A percentile compares a stretch with the other conserved stretches of the same genome.
Conservation (phyloP, 2,329 filamentous ascomycete genomes). For the Geosmithia putterillii region DNA sequence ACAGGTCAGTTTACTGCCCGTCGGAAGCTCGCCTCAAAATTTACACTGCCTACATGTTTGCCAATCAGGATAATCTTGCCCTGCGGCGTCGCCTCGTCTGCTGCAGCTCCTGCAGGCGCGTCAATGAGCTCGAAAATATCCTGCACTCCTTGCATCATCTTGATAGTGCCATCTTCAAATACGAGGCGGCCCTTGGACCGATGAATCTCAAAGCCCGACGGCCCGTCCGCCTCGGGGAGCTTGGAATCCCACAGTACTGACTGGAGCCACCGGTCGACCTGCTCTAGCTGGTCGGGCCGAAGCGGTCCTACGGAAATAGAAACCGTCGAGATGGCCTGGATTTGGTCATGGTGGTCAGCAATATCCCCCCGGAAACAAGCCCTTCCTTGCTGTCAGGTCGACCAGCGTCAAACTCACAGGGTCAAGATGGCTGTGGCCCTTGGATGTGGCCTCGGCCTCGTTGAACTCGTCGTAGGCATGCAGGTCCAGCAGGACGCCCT, state of each 20-base stretch:
- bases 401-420: slow-evolving; percentile 40
- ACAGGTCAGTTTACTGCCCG: slow-evolving; percentile 12
- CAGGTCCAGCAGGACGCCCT: slow-evolving; percentile 78
- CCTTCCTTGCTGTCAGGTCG: background rate
- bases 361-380: background rate
- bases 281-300: slow-evolving; percentile 38
- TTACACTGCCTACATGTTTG: slow-evolving; percentile 34
- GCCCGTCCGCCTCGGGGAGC: slow-evolving; percentile 33
- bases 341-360: slow-evolving; percentile 1
- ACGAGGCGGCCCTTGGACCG: slow-evolving; percentile 72
- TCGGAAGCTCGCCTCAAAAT: slow-evolving; percentile 35
- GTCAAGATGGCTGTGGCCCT: slow-evolving; percentile 86
- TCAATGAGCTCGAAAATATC: slow-evolving; percentile 91
- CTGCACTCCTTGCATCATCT: slow-evolving; percentile 81
- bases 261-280: slow-evolving; percentile 71
- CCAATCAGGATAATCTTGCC: slow-evolving; percentile 57
- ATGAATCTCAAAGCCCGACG: slow-evolving; percentile 62
- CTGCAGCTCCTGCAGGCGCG: slow-evolving; percentile 21
- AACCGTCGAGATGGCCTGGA: slow-evolving; percentile 71
- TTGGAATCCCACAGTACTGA: slow-evolving; percentile 71
- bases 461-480: slow-evolving; percentile 84
- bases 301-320: slow-evolving; percentile 57
- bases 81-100: slow-evolving; percentile 11
- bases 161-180: slow-evolving; percentile 49
- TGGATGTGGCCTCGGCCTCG: slow-evolving; percentile 55